These are phyloP conservation scores for Porosira glacialis DNA, from an alignment of 352 stramenopile genomes.

Conservation along the genomic window DNA sequence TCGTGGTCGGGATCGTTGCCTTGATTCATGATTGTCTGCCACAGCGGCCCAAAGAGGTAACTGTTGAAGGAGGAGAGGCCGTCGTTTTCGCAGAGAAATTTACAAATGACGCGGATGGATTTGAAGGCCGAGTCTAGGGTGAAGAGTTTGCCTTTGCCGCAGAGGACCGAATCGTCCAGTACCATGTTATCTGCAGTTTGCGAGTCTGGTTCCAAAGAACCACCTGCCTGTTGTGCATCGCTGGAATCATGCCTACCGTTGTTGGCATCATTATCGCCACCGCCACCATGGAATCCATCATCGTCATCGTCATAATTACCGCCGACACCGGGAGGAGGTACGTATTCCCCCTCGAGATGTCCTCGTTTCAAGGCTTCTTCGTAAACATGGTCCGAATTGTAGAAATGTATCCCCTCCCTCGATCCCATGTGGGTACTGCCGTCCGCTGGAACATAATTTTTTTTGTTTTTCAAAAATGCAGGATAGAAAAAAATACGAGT, in stretches of 20 bases:
- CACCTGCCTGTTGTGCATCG: too few relatives aligned
- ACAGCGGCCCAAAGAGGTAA: conserved; percentile 35
- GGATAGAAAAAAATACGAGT: conserved; percentile 8
- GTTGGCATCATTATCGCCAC: neutral
- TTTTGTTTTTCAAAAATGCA: too few relatives aligned
- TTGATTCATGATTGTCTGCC: conserved; percentile 43
- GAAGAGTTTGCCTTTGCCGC: conserved; percentile 25
- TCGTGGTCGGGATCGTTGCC: neutral
- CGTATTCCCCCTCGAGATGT: conserved; percentile 3
- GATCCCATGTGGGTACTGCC: conserved; percentile 34
- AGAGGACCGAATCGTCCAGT: conserved; percentile 41
- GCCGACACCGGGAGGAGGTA: neutral
- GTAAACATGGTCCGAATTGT: conserved; percentile 33
- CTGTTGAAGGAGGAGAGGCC: conserved; percentile 22
- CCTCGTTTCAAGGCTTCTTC: conserved; percentile 35
- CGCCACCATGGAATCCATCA: neutral
- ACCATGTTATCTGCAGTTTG: neutral
- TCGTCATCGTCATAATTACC: neutral
- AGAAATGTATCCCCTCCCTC: conserved; percentile 50
- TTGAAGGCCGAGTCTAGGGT: conserved; percentile 32
- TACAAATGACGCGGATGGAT: conserved; percentile 18
- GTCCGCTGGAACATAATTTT: conserved; percentile 52
- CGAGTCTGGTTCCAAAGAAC: too few relatives aligned
- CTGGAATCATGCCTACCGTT: neutral
- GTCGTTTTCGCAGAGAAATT: conserved; percentile 34